A percentile compares a stretch with the other conserved stretches of the same genome.
phyloP scores from a whole-genome alignment of 192 early-diverging fungal species.

The Backusella luteola region DNA sequence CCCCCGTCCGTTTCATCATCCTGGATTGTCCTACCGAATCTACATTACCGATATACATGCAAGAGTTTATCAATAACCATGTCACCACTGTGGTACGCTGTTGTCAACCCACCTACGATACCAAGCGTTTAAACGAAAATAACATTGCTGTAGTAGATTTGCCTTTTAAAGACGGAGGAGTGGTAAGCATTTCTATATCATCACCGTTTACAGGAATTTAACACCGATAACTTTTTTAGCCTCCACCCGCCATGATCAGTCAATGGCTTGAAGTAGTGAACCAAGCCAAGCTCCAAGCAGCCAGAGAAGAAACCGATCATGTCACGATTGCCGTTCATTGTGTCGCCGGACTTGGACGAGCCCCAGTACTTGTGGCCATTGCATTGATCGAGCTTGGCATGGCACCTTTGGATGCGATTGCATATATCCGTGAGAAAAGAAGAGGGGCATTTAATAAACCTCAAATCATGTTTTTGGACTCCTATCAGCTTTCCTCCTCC shows the following conservation, averaged over 20 bases:
- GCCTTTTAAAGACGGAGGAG: constrained; percentile 86
- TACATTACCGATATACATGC: constrained; percentile 70
- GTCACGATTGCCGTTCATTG: constrained; percentile 85
- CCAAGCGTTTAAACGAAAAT: constrained; percentile 51
- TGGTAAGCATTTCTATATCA: constrained; percentile 41
- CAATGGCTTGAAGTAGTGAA: constrained; percentile 67
- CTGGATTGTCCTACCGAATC: constrained; percentile 86
- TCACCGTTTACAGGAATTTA: neutral
- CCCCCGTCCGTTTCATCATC: constrained; percentile 76
- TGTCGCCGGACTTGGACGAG: constrained; percentile 93
- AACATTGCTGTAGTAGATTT: constrained; percentile 78
- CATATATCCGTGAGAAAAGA: constrained; percentile 67
- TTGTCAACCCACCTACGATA: constrained; percentile 84
- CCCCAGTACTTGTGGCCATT: constrained; percentile 85
- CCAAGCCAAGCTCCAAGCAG: constrained; percentile 37
- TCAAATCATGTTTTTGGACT: constrained; percentile 59
- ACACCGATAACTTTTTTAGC: neutral
- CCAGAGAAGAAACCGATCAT: neutral
- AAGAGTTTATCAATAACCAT: constrained; percentile 62
- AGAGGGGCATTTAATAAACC: constrained; percentile 76
- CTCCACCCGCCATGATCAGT: constrained; percentile 45
- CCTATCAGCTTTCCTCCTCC: constrained; percentile 14
- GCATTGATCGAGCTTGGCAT: constrained; percentile 76
- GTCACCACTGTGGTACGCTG: constrained; percentile 86
- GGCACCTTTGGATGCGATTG: constrained; percentile 69